Evolutionary conservation across 257 asterid genomes (phyloP), one percentile per base, ranked within the genome.

Genomic region (Eucommia ulmoides): DNA sequence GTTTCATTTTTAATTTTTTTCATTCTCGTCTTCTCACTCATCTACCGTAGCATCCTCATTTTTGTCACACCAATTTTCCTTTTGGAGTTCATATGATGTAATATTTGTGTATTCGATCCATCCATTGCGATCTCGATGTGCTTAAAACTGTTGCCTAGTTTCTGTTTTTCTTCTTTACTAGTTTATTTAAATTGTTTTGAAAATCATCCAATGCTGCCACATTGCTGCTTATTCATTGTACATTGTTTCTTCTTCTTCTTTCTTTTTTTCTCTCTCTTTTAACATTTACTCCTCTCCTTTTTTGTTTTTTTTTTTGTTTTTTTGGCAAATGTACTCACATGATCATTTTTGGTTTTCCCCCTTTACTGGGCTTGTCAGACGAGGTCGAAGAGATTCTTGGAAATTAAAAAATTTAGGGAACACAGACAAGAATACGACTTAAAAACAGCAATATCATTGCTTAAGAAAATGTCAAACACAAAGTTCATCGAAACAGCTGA

Each of bases 301-400:
- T 26, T 26, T 4, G 6, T 12, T 12, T 4, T 35, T 35, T 35
- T 35, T 18, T 35, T 15, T 35, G 1, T 35, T 35, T 35, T 9
- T 9, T 35, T 18, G 11, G 44, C n/a, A 10, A 10, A 35, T 18
- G 11, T 35, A 35, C 24, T 52, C 12, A n/a, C 22, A 3, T 16
- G 41, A 12, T 47, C 16, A 56, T 10, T 4, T 35, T 4, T 35
- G 44, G 49, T 46, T 60, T 62, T 45, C 46, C 12, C 21, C 19
- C 53, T 53, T 21, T 46, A 59, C 54, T 64, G 56, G 38, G 17
- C 49, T 52, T 23, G 63, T 57, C 77, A 89, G 98, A 74, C 81
- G 42, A 84, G 96, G 78, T 85, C 98, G 45, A 89, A 82, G 82
- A 89, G 98, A 70, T 83, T 76, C 69, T 65, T 89, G 92, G 98